A percentile compares a stretch with the other conserved stretches of the same genome.
Conservation (phyloP, 1,139 yeast genomes). For the Hansenula sp. region DNA sequence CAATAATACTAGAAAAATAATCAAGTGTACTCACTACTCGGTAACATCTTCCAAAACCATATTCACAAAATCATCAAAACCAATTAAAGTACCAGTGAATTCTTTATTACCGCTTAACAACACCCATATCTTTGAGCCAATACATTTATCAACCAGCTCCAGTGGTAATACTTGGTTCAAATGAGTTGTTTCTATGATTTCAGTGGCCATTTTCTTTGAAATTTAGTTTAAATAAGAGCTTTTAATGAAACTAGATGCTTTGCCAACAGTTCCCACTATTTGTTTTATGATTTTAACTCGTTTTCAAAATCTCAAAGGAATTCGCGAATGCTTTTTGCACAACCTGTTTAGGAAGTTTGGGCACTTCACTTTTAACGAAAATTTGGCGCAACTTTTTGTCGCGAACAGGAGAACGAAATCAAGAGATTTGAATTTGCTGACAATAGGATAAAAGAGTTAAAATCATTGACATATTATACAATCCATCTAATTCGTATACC, state of each 20-base stretch:
- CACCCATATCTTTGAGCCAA: conserved; percentile 78
- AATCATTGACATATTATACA: background rate
- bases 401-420: too few species aligned
- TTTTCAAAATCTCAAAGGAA: background rate
- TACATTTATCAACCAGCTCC: conserved; percentile 83
- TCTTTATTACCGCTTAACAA: conserved; percentile 72
- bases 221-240: too few species aligned
- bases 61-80: conserved; percentile 94
- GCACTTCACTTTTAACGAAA: too few species aligned
- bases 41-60: conserved; percentile 82
- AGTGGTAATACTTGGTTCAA: conserved; percentile 49
- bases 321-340: too few species aligned
- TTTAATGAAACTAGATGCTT: too few species aligned
- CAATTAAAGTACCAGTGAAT: conserved; percentile 81
- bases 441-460: too few species aligned
- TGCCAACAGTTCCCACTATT: too few species aligned
- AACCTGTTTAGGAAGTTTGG: too few species aligned
- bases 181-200: background rate
- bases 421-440: too few species aligned
- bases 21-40: conserved; percentile 46
- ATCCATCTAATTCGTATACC: background rate
- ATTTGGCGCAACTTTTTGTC: too few species aligned
- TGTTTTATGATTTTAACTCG: background rate
- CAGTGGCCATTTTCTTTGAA: background rate
- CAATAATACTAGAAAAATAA: too few species aligned